Percentiles rank a stretch among this genome's conserved stretches.
Conservation (phyloP, 176 grass and related monocot genomes). For the Aegilops speltoides region DNA sequence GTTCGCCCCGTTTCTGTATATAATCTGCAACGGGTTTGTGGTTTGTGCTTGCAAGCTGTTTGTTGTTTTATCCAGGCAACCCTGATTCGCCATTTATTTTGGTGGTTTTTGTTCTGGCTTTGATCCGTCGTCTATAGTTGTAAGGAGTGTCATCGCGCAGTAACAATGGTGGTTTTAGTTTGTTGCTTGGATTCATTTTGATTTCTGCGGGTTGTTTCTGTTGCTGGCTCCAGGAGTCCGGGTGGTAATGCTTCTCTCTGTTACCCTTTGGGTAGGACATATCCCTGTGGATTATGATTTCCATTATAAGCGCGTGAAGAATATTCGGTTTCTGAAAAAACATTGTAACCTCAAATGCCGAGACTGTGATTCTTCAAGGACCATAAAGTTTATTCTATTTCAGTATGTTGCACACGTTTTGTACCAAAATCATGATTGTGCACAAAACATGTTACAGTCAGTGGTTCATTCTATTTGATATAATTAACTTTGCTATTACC, state of each 20-base stretch:
- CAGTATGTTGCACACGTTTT: not conserved
- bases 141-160: too few species aligned
- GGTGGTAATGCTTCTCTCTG: too few species aligned
- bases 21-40: not conserved
- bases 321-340: not conserved
- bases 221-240: not conserved
- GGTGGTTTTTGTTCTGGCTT: not conserved
- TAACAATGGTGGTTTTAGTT: too few species aligned
- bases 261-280: not conserved
- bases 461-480: not conserved
- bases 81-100: not conserved
- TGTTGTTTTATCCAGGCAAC: not conserved
- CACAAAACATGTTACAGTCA: not conserved
- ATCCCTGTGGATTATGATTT: not conserved
- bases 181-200: not conserved
- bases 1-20: not conserved
- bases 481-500: not conserved
- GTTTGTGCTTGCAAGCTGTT: not conserved
- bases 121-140: not conserved
- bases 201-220: not conserved
- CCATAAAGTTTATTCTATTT: not conserved
- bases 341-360: not conserved
- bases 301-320: not conserved
- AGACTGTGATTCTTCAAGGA: not conserved
- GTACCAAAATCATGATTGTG: constrained; percentile 2